Evolutionary conservation across 2,329 filamentous ascomycete species (phyloP), one percentile per base, ranked within the genome.

Genomic region (Fusarium hostae): DNA sequence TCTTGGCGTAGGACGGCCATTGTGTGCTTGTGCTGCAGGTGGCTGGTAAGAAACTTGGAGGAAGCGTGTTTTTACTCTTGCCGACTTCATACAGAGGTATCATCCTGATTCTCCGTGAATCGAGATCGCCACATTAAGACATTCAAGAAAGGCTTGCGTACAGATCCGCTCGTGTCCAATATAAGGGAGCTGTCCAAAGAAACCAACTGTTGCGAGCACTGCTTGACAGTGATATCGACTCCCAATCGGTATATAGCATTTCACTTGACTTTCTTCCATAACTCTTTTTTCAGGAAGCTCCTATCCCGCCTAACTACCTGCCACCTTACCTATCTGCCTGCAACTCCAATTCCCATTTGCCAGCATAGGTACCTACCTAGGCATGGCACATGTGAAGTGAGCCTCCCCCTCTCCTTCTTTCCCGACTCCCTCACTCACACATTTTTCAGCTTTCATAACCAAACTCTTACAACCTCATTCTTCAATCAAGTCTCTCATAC

Each of bases 1-100:
- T 65, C 58, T 64, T 63, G 47, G 52, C 47, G 68, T 76, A 52
- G 55, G 73, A 76, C 73, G 47, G 48, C 58, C 35, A 51, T 52
- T 26, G 39, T 75, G 69, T 71, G 41, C 18, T 63, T 62, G 57
- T 67, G 57, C 48, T 66, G 60, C 65, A 40, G 44, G 61, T 22
- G 15, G n/a, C 41, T 59, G 43, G 24, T 56, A 37, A 62, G 37
- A 54, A 55, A 35, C 39, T 39, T 44, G 48, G 40, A 41, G 45
- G 26, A 34, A 44, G 22, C 24, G 32, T 41, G 22, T 15, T 34
- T 26, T 58, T 34, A 26, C 37, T 22, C 20, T 34, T 4, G n/a
- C 16, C 8, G 26, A 51, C 18, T 34, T 26, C 39, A 18, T 20
- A 22, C 18, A 37, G 34, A 24, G n/a, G 28, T 30, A 40, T 32